Conservation (phyloP, 345 rosid species). For the Heritiera fomes region DNA sequence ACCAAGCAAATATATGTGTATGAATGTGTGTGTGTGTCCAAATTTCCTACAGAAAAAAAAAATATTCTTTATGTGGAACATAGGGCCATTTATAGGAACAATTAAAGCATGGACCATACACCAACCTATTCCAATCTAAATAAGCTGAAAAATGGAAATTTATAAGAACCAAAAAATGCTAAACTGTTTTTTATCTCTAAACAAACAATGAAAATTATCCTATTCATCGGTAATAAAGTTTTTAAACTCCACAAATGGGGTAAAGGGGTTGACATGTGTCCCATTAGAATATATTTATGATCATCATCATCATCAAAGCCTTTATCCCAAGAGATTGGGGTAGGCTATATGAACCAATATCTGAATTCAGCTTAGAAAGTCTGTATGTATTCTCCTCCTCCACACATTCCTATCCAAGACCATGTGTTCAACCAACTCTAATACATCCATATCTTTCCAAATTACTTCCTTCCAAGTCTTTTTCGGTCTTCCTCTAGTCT, state of each 20-base stretch:
- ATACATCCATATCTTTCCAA: too few species aligned
- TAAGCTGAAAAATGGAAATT: background rate
- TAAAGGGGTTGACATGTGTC: background rate
- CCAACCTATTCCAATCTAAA: background rate
- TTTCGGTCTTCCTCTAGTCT: too few species aligned
- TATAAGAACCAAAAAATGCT: background rate
- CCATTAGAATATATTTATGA: background rate
- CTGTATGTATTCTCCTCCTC: too few species aligned
- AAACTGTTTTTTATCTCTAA: background rate
- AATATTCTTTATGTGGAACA: background rate
- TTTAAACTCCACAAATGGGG: background rate
- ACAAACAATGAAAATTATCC: background rate
- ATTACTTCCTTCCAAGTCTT: too few species aligned
- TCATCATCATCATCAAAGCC: too few species aligned
- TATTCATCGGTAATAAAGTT: background rate
- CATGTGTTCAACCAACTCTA: too few species aligned
- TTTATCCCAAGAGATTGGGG: too few species aligned
- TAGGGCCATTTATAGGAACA: background rate
- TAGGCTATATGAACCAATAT: too few species aligned
- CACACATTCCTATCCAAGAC: too few species aligned
- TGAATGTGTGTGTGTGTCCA: background rate
- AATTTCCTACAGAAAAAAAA: background rate
- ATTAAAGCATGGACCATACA: background rate
- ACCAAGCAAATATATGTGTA: background rate
- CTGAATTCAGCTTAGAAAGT: too few species aligned